phyloP scores from a whole-genome alignment of 2,329 filamentous ascomycete species.

The Nannizziopsis barbatae region DNA sequence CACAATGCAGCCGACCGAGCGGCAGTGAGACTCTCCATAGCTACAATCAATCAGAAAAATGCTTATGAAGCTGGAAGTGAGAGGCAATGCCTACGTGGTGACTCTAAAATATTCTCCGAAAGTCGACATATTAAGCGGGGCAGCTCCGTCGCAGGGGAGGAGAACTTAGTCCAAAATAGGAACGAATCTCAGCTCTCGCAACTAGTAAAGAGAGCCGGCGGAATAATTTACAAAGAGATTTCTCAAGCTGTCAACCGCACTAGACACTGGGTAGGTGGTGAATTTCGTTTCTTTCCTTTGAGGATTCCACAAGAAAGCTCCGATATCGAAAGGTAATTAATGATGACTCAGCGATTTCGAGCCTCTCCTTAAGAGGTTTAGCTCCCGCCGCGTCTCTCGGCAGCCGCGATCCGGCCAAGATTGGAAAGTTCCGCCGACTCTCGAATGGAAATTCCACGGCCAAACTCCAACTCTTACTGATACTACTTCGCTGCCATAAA shows the following conservation, averaged over 20 bases:
- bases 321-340: slow-evolving; percentile 4
- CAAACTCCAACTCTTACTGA: slow-evolving; percentile 1
- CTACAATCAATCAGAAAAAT: slow-evolving; percentile 27
- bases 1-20: slow-evolving; percentile 86
- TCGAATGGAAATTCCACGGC: background rate
- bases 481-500: slow-evolving; percentile 3
- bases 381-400: slow-evolving; percentile 7
- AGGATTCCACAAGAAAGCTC: slow-evolving; percentile 5
- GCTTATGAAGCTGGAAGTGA: slow-evolving; percentile 17
- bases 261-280: background rate
- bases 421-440: background rate
- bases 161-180: background rate
- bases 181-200: background rate
- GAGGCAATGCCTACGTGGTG: slow-evolving; percentile 49
- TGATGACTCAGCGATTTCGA: slow-evolving; percentile 8
- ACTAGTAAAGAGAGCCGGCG: background rate
- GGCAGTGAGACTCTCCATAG: slow-evolving; percentile 82
- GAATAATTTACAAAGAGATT: background rate
- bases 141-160: background rate
- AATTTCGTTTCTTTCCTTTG: background rate
- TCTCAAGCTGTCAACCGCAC: background rate
- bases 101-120: slow-evolving; percentile 69
- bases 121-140: slow-evolving; percentile 54
- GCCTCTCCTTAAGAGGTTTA: slow-evolving; percentile 1
- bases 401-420: too few species aligned